Evolutionary conservation across 768 basidiomycete genomes (phyloP), one percentile per base, ranked within the genome.

Genomic region (Russula virescens): DNA sequence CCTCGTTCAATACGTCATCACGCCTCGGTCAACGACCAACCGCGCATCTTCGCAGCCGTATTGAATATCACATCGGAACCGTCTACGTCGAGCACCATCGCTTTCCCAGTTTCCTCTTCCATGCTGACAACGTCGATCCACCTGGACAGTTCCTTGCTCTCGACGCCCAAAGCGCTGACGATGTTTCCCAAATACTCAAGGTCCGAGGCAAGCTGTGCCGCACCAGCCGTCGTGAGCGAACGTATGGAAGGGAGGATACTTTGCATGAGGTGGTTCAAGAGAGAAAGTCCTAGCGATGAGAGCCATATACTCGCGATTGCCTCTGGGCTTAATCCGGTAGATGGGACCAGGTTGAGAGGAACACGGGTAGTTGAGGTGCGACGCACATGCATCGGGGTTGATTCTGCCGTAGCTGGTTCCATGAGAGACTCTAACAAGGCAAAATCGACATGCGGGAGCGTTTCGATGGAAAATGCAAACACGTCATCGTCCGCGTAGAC

Each of bases 401-500:
- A 45, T 10, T 69, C 61, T 47, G 40, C 70, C 65, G 49, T 73
- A 3, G 69, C 64, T 13, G 73, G 78, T 61, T 83, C 84, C 2
- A 76, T 69, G 7, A 81, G 70, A 42, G 75, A 77, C 58, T 78
- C 80, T 21, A 83, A 70, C 52, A 81, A 72, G 46, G 87, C 83
- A 7, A 76, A 66, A 61, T 89, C 84, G 54, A 90, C 72, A 68
- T 84, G 83, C 0, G 89, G 92, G 11, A 98, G 76, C 6, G 89
- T 92, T 52, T 88, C 85, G 45, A 98, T 77, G 40, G 91, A 93
- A 74, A 94, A 97, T 2, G 86, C 83, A 10, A 98, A 80, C 11
- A 92, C 91, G 63, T 94, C 93, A 71, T 98, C 94, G 61, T 88
- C 87, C 8, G 89, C 91, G 70, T 97, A 96, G 19, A 95, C 89